Conservation (phyloP, 306 rosid species). For the Glycine latifolia region DNA sequence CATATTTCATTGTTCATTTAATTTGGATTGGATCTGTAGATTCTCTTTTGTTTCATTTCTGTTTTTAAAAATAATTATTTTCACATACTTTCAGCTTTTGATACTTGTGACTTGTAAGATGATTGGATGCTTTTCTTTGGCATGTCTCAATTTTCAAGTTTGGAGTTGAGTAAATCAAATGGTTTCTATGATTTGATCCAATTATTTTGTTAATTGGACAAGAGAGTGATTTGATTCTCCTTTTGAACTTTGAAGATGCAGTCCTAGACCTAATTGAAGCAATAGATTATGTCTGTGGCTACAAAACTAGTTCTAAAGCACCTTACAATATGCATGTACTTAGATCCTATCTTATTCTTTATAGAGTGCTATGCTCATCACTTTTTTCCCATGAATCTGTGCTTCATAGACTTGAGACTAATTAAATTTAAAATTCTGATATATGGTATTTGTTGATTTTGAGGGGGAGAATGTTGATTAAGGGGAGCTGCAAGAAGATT, state of each 20-base stretch:
- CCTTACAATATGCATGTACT: background rate
- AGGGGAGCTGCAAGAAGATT: too few species aligned
- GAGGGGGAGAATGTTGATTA: too few species aligned
- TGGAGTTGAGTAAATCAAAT: slow-evolving; percentile 15
- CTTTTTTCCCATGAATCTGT: slow-evolving; percentile 28
- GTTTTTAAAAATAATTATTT: background rate
- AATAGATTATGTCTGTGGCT: background rate
- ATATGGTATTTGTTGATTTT: too few species aligned
- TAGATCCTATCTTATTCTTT: slow-evolving; percentile 29
- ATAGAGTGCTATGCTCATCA: background rate
- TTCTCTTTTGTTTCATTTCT: slow-evolving; percentile 1
- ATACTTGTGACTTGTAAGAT: background rate
- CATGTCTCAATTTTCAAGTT: background rate
- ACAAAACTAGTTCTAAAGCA: slow-evolving; percentile 17
- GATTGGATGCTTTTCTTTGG: slow-evolving; percentile 23
- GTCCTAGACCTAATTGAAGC: too few species aligned
- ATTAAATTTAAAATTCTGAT: slow-evolving; percentile 14
- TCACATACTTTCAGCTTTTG: slow-evolving; percentile 20
- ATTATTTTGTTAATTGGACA: background rate
- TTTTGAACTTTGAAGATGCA: background rate
- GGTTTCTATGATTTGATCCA: slow-evolving; percentile 13
- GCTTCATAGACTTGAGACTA: slow-evolving; percentile 4
- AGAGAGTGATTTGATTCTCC: slow-evolving; percentile 20
- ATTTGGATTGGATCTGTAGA: slow-evolving; percentile 21
- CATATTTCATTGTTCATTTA: background rate